A percentile compares a stretch with the other conserved stretches of the same genome.
Conservation (phyloP, 495 filamentous ascomycete species). For the Trichocladium uniseriatum region DNA sequence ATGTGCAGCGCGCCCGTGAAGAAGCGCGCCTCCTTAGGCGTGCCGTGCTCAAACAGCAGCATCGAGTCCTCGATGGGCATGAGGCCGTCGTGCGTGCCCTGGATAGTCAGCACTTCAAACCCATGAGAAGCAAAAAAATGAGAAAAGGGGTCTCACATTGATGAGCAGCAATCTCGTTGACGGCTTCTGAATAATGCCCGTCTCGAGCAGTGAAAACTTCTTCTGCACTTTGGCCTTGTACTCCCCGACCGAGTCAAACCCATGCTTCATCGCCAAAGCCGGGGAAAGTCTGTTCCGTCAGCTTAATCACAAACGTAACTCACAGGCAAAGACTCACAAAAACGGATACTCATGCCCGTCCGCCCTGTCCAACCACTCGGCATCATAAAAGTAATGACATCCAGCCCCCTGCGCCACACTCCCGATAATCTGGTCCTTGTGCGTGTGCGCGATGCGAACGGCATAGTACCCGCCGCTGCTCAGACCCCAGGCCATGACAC, state of each 20-base stretch:
- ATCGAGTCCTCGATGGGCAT: constrained; percentile 73
- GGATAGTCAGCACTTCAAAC: too few relatives aligned
- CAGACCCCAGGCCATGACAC: constrained; percentile 62
- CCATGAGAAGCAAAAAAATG: too few relatives aligned
- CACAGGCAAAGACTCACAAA: constrained; percentile 33
- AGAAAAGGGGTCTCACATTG: constrained; percentile 42
- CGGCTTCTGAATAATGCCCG: constrained; percentile 54
- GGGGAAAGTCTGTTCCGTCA: constrained; percentile 42
- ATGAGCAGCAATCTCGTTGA: constrained; percentile 57
- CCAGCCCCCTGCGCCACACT: constrained; percentile 65
- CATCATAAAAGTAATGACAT: constrained; percentile 57
- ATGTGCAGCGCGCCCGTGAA: constrained; percentile 53
- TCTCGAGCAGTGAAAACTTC: constrained; percentile 66
- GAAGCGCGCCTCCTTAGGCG: constrained; percentile 62
- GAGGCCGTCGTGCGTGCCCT: constrained; percentile 61
- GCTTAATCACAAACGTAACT: neutral
- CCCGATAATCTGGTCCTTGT: constrained; percentile 48
- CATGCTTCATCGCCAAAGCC: constrained; percentile 62
- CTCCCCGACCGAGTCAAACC: constrained; percentile 49
- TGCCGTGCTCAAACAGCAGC: constrained; percentile 57
- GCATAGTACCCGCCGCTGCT: constrained; percentile 73
- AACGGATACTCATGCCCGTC: constrained; percentile 77
- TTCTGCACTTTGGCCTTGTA: constrained; percentile 52
- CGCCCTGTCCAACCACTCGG: constrained; percentile 54
- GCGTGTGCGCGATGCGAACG: constrained; percentile 63